A percentile compares a stretch with the other conserved stretches of the same genome.
Evolutionary conservation across 176 grass and related monocot species (phyloP).

Genomic region (Carex kokanica): DNA sequence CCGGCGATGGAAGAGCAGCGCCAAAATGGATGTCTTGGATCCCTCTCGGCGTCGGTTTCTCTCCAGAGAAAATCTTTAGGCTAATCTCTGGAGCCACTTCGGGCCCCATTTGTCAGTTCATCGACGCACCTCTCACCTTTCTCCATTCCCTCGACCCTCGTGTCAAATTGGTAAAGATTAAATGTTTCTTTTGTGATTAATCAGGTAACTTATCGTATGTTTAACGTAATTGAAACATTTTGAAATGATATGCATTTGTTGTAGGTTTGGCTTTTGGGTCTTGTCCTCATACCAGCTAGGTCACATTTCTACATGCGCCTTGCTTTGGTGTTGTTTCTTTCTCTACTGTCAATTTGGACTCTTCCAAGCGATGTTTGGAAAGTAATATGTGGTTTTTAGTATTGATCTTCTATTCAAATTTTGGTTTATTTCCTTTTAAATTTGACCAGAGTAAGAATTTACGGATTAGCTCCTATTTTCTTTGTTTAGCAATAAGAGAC

Average conservation of each 20-base stretch:
- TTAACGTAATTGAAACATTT: not conserved
- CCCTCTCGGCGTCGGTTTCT: constrained; percentile 40
- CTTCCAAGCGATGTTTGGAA: constrained; percentile 80
- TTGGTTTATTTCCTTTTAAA: not conserved
- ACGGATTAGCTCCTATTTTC: not conserved
- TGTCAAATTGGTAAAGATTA: constrained; percentile 70
- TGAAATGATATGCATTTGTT: constrained; percentile 17
- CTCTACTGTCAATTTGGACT: constrained; percentile 79
- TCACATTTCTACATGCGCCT: constrained; percentile 93
- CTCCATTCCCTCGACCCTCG: constrained; percentile 88
- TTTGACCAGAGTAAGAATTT: not conserved
- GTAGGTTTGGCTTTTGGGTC: constrained; percentile 91
- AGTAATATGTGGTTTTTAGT: constrained; percentile 39
- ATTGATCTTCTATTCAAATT: not conserved
- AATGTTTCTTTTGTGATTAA: not conserved
- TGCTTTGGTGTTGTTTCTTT: constrained; percentile 68
- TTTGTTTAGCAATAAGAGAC: not conserved
- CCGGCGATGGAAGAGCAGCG: not conserved
- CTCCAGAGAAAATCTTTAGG: constrained; percentile 63
- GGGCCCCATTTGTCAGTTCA: constrained; percentile 83
- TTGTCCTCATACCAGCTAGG: constrained; percentile 92
- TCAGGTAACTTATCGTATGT: not conserved
- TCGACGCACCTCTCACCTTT: constrained; percentile 78
- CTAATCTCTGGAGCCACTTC: constrained; percentile 84
- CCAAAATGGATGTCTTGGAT: constrained; percentile 62